phyloP scores from a whole-genome alignment of 257 asterid species.

The Ballota nigra region DNA sequence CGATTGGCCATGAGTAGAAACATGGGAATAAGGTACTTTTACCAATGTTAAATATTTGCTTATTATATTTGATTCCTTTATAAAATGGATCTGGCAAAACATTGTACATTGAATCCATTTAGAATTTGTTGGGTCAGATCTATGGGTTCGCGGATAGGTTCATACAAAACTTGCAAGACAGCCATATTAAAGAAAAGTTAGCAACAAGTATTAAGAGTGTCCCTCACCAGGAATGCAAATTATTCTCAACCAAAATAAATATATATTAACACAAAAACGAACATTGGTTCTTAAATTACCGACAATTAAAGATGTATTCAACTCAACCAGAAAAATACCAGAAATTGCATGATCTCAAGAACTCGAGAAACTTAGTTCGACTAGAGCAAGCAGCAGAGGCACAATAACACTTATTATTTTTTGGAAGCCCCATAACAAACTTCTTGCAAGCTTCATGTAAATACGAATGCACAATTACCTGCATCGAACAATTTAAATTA shows the following conservation, averaged over 20 bases:
- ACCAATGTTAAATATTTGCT: too few species aligned
- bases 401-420: conserved; percentile 23
- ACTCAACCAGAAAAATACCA: conserved; percentile 26
- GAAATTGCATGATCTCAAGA: conserved; percentile 16
- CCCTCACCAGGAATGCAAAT: conserved; percentile 15
- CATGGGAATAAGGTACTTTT: too few species aligned
- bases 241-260: conserved; percentile 26
- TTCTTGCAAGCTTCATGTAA: conserved; percentile 32
- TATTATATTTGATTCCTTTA: too few species aligned
- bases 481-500: conserved; percentile 19
- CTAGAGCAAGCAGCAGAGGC: conserved; percentile 29
- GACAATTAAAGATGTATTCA: conserved; percentile 5
- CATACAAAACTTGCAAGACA: background rate
- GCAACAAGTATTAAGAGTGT: conserved; percentile 1
- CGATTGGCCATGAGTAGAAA: too few species aligned
- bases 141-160: too few species aligned
- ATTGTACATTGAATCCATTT: too few species aligned
- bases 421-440: conserved; percentile 8
- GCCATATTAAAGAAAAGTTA: background rate
- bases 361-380: conserved; percentile 19
- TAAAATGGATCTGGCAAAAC: too few species aligned
- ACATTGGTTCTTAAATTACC: background rate
- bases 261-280: conserved; percentile 25
- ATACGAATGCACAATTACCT: conserved; percentile 44
- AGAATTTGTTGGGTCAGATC: too few species aligned